Evolutionary conservation across 1,139 yeast species (phyloP).

Genomic region (Yamadazyma membranifaciens): DNA sequence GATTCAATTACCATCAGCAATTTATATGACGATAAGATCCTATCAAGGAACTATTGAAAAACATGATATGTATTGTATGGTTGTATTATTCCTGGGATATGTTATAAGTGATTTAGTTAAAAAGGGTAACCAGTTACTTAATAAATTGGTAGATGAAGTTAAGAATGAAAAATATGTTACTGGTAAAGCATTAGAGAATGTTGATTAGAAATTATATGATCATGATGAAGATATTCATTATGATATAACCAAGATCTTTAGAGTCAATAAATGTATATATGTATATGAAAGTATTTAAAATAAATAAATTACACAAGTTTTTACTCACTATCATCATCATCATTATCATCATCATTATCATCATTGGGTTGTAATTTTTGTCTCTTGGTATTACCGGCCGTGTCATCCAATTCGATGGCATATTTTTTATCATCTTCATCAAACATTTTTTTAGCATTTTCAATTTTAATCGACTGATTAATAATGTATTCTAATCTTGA

Average conservation of each 20-base stretch:
- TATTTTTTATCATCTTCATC: conserved; percentile 48
- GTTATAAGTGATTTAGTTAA: conserved; percentile 10
- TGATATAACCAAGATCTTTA: conserved; percentile 39
- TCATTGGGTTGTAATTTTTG: too few relatives aligned
- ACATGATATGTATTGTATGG: conserved; percentile 7
- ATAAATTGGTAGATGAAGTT: conserved; percentile 41
- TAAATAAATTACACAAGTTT: background rate
- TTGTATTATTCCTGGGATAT: conserved; percentile 15
- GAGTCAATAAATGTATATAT: too few relatives aligned
- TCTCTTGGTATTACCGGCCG: background rate
- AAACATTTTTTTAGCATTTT: conserved; percentile 78
- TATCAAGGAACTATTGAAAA: conserved; percentile 3
- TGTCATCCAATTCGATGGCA: conserved; percentile 13
- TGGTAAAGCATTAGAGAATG: conserved; percentile 62
- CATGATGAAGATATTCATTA: conserved; percentile 12
- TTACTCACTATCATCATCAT: conserved; percentile 1
- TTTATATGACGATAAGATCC: conserved; percentile 7
- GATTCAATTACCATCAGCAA: conserved; percentile 18
- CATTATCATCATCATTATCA: conserved; percentile 12
- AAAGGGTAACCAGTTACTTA: conserved; percentile 2
- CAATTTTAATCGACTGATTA: conserved; percentile 69
- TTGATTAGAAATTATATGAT: conserved; percentile 21
- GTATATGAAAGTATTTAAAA: background rate
- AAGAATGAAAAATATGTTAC: conserved; percentile 61
- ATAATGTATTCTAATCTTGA: conserved; percentile 83